Evolutionary conservation across 805 yeast genomes (phyloP), one percentile per base, ranked within the genome.

Genomic region (Candida oleophila): DNA sequence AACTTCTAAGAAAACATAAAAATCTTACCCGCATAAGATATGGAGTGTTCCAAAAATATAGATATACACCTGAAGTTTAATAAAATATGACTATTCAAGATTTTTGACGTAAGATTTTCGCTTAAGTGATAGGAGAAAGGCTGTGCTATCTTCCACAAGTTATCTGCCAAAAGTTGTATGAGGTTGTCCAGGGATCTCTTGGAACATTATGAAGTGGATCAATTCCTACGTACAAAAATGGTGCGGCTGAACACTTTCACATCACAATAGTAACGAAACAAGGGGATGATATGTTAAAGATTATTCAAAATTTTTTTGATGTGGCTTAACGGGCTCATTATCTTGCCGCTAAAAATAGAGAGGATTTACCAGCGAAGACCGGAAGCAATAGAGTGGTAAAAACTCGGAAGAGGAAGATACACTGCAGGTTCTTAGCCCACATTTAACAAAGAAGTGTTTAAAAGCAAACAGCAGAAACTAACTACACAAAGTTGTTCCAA

Each of bases 311-410:
- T 44, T 84, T 89, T 55, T 85, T 94, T 57, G 87, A 89, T 62
- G 90, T 96, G 1, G 90, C 90, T 73, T 62, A 91, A 52, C 89
- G 89, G 5, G 73, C 96, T 1, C 94, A 92, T 64, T 64, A 87
- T 15, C 94, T 96, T 21, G 76, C 88, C 41, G 73, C 90, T 45
- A 73, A 71, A 22, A 80, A 78, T 57, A 82, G 96, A 67, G 88
- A 81, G 69, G 87, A 88, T 56, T 67, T 74, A 55, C 82, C 71
- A 89, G 96, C 11, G 80, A 76, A 37, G 87, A 83, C 53, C 89
- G 94, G 62, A 87, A 84, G 68, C 73, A 88, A 55, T n/a, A n/a
- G n/a, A n/a, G n/a, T 94, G 98, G 98, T 99, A 94, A 71, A 89
- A 87, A 56, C 71, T 92, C 50, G 85, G 99, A 73, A 83, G 98